phyloP scores from a whole-genome alignment of 2,329 filamentous ascomycete species.

The Rasamsonia emersonii region DNA sequence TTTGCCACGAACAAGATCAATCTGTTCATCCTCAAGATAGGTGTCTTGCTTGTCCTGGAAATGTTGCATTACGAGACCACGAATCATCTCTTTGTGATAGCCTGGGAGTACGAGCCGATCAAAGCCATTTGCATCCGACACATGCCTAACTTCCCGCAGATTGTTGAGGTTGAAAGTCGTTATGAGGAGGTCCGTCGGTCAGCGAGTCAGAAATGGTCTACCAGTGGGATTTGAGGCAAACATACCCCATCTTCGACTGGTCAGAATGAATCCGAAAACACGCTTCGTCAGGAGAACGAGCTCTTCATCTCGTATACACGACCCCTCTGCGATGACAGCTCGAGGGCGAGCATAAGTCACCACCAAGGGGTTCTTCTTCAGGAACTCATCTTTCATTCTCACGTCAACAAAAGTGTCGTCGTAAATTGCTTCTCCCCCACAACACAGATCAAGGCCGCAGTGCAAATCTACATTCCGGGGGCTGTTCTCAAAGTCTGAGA shows the following conservation, averaged over 20 bases:
- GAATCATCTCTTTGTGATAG: conserved; percentile 20
- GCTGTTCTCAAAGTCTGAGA: not conserved
- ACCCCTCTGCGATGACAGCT: not conserved
- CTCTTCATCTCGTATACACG: conserved; percentile 15
- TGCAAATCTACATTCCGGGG: not conserved
- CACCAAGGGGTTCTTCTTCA: conserved; percentile 9
- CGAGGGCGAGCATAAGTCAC: conserved; percentile 6
- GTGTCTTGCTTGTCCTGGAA: conserved; percentile 16
- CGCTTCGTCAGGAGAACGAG: conserved; percentile 25
- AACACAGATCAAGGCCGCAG: conserved; percentile 2
- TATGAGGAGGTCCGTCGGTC: not conserved
- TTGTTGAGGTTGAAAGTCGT: not conserved
- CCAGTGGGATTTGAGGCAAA: too few species aligned
- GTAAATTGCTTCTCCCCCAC: conserved; percentile 5
- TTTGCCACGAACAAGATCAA: conserved; percentile 26
- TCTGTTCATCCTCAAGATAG: conserved; percentile 9
- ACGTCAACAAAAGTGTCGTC: conserved; percentile 10
- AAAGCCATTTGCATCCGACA: conserved; percentile 15
- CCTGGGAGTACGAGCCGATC: conserved; percentile 17
- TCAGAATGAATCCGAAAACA: conserved; percentile 28
- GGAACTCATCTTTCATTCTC: conserved; percentile 6
- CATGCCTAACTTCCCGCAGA: not conserved
- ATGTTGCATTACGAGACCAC: conserved; percentile 23
- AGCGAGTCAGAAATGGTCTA: conserved; percentile 7
- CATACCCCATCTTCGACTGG: conserved; percentile 27